Evolutionary conservation across 257 asterid species (phyloP), one percentile per base, ranked within the genome.

Genomic region (Ocimum tenuiflorum): DNA sequence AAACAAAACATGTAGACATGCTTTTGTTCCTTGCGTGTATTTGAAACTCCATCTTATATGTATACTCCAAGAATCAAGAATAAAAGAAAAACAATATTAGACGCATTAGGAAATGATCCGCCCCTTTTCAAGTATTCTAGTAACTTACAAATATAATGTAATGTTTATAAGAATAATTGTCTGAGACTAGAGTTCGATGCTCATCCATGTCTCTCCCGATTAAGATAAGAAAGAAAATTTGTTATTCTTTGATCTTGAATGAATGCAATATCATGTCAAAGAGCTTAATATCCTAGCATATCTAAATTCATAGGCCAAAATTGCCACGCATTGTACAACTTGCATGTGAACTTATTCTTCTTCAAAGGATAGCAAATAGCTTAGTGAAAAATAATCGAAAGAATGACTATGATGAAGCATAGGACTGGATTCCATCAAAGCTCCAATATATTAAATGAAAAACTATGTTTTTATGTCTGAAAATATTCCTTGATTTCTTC

Each of bases 281-380:
- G 41, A 35, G 7, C n/a, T 10, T 8, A 27, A 38, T 38, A 38
- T 10, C 43, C 43, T 35, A 35, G 39, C 39, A 38, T 41, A 39
- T 69, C 67, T 18, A 50, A 45, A 14, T 43, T 12, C 0, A 53
- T n/a, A 35, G 22, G 19, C 22, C 29, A 62, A 73, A 54, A 41
- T 74, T 19, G 64, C 6, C 52, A 22, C 57, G 24, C 51, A 23
- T 54, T 66, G n/a, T 47, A 55, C 71, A 46, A 65, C 67, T 66
- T 66, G 73, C 60, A 60, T 53, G 68, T 47, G 79, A 42, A 69
- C 43, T 64, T 73, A 77, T 77, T 69, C 82, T 59, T 65, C 36
- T 41, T 39, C 43, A 14, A 23, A 17, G 57, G 63, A 8, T 31
- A 56, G 63, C 27, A 56, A 55, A 39, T 61, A 18, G 35, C 41